Percentiles rank a stretch among this genome's conserved stretches.
These are phyloP conservation scores for Microthlaspi erraticum DNA, from an alignment of 345 rosid species.

Conservation along the genomic window DNA sequence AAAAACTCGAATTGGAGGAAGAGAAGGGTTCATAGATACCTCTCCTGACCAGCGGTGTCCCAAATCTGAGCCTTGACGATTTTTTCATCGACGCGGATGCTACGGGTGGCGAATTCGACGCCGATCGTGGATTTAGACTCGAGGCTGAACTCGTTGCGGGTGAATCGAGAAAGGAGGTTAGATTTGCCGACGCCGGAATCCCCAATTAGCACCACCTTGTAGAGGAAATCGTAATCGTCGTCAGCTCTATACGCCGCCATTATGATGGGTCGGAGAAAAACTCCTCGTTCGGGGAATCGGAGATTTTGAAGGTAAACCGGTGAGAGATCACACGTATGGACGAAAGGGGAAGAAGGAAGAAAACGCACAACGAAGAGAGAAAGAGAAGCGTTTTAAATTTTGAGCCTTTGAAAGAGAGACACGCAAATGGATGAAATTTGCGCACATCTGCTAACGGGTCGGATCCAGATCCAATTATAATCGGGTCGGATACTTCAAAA, in stretches of 20 bases:
- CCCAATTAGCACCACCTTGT: constrained; percentile 76
- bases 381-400: constrained; percentile 32
- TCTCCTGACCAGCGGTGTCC: constrained; percentile 91
- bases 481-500: constrained; percentile 26
- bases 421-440: constrained; percentile 11
- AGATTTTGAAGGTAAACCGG: constrained; percentile 10
- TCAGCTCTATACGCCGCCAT: constrained; percentile 80
- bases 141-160: constrained; percentile 79
- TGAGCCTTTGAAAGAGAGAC: constrained; percentile 18
- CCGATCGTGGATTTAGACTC: constrained; percentile 89
- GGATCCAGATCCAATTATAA: not conserved
- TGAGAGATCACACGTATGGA: constrained; percentile 10
- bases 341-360: not conserved
- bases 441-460: constrained; percentile 5
- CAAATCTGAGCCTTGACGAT: constrained; percentile 88
- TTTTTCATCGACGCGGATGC: constrained; percentile 76
- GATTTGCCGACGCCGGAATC: constrained; percentile 91
- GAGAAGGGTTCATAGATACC: constrained; percentile 51
- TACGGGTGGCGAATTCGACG: constrained; percentile 85
- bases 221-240: constrained; percentile 86
- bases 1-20: not conserved
- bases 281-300: not conserved
- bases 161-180: constrained; percentile 72
- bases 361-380: constrained; percentile 15
- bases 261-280: constrained; percentile 26